Evolutionary conservation across 768 basidiomycete genomes (phyloP).

Genomic region (Tylopilus felleus): DNA sequence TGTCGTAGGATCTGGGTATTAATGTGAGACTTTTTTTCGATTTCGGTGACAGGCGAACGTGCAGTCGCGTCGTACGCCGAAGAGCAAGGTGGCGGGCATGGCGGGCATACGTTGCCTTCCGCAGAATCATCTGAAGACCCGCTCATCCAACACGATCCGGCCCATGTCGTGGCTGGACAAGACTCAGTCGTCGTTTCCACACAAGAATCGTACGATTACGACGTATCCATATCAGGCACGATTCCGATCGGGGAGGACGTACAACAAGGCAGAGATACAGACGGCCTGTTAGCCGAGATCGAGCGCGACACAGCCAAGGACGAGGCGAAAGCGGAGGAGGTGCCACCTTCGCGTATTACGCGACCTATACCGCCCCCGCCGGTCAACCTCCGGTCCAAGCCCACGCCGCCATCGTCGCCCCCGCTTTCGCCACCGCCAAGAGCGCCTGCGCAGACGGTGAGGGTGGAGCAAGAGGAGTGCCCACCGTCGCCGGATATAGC

Average conservation of each 20-base stretch:
- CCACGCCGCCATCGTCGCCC: conserved; percentile 16
- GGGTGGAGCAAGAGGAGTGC: conserved; percentile 21
- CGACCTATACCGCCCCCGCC: conserved; percentile 32
- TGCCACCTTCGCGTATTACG: conserved; percentile 31
- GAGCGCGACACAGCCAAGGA: conserved; percentile 4
- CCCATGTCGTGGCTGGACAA: background rate
- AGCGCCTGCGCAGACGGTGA: conserved; percentile 9
- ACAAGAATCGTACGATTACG: background rate
- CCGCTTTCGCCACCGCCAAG: conserved; percentile 14
- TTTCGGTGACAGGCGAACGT: conserved; percentile 24
- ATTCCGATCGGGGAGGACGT: background rate
- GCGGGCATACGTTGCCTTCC: background rate
- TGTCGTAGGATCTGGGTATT: conserved; percentile 29
- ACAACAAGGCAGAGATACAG: background rate
- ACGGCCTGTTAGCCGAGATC: background rate
- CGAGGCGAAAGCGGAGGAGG: conserved; percentile 25
- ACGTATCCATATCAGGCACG: background rate
- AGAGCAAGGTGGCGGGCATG: conserved; percentile 9
- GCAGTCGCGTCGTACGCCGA: conserved; percentile 13
- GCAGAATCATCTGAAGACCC: conserved; percentile 2
- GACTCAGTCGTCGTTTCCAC: conserved; percentile 1
- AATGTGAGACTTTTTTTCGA: conserved; percentile 20
- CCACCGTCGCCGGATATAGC: conserved; percentile 30
- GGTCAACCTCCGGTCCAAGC: conserved; percentile 23
- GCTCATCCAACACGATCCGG: background rate